Evolutionary conservation across 2,329 filamentous ascomycete species (phyloP).

Genomic region (Incumbomyces lentus): DNA sequence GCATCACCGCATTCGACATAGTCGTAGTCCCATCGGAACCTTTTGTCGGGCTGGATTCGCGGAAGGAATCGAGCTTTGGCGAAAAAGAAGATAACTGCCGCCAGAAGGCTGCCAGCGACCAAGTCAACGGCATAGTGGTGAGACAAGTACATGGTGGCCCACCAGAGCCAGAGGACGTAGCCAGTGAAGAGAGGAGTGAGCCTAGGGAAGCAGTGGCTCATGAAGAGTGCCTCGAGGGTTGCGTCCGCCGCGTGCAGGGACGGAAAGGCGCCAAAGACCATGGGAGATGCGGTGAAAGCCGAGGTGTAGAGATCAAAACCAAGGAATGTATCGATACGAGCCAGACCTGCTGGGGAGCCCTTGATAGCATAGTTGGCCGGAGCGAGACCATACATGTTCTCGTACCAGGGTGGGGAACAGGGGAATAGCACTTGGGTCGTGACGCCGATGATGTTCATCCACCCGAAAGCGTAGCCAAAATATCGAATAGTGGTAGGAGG

Average conservation of each 20-base stretch:
- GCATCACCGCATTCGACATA: conserved; percentile 75
- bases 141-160: conserved; percentile 96
- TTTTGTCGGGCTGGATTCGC: conserved; percentile 71
- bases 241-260: conserved; percentile 85
- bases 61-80: conserved; percentile 72
- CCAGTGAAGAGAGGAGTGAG: conserved; percentile 68
- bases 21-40: conserved; percentile 89
- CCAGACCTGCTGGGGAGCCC: conserved; percentile 79
- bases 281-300: conserved; percentile 76
- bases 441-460: conserved; percentile 82
- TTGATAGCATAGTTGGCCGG: conserved; percentile 87
- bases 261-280: conserved; percentile 92
- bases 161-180: conserved; percentile 92
- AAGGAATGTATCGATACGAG: conserved; percentile 79
- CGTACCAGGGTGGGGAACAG: conserved; percentile 94
- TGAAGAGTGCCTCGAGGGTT: conserved; percentile 80
- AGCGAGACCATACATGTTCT: conserved; percentile 80
- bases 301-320: conserved; percentile 89
- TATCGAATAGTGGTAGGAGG: conserved; percentile 76
- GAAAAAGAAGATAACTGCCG: conserved; percentile 71
- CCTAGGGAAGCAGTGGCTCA: conserved; percentile 83
- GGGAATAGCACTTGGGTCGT: conserved; percentile 83
- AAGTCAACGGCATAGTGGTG: conserved; percentile 95
- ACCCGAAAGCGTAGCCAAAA: conserved; percentile 80
- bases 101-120: conserved; percentile 70